Conservation (phyloP, 805 yeast species). For the Metschnikowia baotianmanensis region DNA sequence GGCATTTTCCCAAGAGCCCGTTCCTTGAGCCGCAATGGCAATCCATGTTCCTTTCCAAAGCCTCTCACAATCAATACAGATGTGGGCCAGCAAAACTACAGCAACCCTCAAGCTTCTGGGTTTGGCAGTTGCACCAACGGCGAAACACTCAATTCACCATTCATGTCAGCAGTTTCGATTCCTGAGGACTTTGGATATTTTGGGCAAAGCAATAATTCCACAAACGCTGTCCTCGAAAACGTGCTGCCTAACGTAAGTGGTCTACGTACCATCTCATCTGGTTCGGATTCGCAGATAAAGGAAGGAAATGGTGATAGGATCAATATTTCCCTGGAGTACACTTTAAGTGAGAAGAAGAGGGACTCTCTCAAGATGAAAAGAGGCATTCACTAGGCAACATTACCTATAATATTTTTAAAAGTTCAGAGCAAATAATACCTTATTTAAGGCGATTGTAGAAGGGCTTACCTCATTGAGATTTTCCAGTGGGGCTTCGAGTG, state of each 20-base stretch:
- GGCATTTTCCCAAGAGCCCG: slow-evolving; percentile 14
- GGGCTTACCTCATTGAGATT: no score
- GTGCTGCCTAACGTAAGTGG: slow-evolving; percentile 14
- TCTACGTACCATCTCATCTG: slow-evolving; percentile 12
- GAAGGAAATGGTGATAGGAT: slow-evolving; percentile 21
- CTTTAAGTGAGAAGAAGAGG: slow-evolving; percentile 44
- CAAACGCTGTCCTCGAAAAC: slow-evolving; percentile 6
- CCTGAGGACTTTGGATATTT: slow-evolving; percentile 36
- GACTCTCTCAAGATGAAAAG: slow-evolving; percentile 44
- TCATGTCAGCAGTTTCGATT: slow-evolving; percentile 38
- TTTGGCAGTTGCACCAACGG: slow-evolving; percentile 8
- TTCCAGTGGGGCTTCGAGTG: no score
- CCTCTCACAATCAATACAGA: slow-evolving; percentile 42
- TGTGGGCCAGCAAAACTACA: slow-evolving; percentile 6
- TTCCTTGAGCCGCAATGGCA: slow-evolving; percentile 18
- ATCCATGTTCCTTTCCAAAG: slow-evolving; percentile 27
- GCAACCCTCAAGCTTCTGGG: slow-evolving; percentile 2
- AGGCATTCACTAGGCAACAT: slow-evolving; percentile 38
- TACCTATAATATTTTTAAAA: no score
- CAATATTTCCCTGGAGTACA: slow-evolving; percentile 32
- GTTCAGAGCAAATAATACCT: no score
- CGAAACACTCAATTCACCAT: slow-evolving; percentile 38
- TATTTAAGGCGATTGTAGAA: no score
- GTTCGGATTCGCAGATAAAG: slow-evolving; percentile 14
- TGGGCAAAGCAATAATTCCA: slow-evolving; percentile 16